Evolutionary conservation across 2,329 filamentous ascomycete species (phyloP).

Genomic region (Sphaerulina musiva): DNA sequence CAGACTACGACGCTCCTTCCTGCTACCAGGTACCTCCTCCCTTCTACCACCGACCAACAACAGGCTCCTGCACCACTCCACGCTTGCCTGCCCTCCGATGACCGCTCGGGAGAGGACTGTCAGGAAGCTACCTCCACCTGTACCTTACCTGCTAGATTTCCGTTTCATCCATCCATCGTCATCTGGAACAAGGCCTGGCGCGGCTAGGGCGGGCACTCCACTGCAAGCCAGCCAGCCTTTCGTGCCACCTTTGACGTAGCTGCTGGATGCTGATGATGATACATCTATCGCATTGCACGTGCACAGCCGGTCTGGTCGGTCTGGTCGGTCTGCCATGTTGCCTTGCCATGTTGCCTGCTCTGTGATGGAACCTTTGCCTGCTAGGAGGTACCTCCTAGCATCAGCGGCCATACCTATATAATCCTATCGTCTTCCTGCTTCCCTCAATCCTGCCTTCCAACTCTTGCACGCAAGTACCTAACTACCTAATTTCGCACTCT

Average conservation of each 20-base stretch:
- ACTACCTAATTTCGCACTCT: not conserved
- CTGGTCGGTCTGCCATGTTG: not conserved
- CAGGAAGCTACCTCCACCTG: not conserved
- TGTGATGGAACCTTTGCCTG: slow-evolving; percentile 7
- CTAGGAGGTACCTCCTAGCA: not conserved
- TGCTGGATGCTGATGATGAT: not conserved
- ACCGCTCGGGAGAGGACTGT: not conserved
- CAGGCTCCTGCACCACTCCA: not conserved
- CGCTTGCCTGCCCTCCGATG: not conserved
- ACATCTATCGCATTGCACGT: not conserved
- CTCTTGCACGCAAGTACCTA: not conserved
- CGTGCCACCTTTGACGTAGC: slow-evolving; percentile 5
- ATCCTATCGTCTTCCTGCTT: too few relatives aligned
- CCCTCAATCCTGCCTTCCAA: too few relatives aligned
- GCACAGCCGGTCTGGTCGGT: too few relatives aligned
- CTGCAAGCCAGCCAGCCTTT: not conserved
- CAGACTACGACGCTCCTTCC: too few relatives aligned
- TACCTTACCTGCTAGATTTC: too few relatives aligned
- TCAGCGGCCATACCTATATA: slow-evolving; percentile 2
- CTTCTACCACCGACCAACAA: too few relatives aligned
- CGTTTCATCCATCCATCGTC: not conserved
- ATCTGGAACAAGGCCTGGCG: not conserved
- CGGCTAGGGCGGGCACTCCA: not conserved
- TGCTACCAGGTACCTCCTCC: too few relatives aligned
- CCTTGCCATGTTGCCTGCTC: not conserved